phyloP scores from a whole-genome alignment of 116 monocot genomes.

The Phalaenopsis hybrid region DNA sequence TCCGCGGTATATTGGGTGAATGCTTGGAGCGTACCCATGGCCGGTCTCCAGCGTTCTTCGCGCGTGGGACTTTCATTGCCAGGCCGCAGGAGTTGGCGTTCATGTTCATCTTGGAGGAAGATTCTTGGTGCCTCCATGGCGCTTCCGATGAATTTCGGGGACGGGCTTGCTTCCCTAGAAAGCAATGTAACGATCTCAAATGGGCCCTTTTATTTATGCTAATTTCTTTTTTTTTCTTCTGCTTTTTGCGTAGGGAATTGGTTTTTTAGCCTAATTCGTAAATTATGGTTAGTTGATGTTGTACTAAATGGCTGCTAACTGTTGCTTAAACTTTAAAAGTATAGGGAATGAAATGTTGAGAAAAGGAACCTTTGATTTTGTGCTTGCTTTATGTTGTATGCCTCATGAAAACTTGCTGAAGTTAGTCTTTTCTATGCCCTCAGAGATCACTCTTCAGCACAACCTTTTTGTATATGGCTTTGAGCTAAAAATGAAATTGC shows the following conservation, averaged over 20 bases:
- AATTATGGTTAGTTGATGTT: neutral
- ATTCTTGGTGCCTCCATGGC: slow-evolving; percentile 14
- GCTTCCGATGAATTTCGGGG: slow-evolving; percentile 17
- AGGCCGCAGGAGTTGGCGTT: neutral
- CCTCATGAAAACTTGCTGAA: neutral
- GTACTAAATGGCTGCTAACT: no score
- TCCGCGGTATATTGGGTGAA: neutral
- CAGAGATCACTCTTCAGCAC: neutral
- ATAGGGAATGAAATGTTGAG: neutral
- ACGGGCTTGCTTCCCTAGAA: slow-evolving; percentile 15
- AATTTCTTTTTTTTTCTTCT: neutral
- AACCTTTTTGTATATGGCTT: neutral
- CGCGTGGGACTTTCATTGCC: neutral
- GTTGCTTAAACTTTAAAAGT: neutral
- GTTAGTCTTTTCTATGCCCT: no score
- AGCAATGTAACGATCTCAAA: slow-evolving; percentile 5
- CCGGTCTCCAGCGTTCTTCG: neutral
- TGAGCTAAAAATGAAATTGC: neutral
- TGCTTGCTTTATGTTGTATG: neutral
- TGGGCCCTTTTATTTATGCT: neutral
- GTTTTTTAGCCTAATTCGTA: neutral
- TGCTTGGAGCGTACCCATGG: neutral
- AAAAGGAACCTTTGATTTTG: neutral
- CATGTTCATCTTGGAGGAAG: slow-evolving; percentile 1
- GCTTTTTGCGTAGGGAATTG: neutral